Conservation (phyloP, 202 grass and related monocot species). For the Hordeum pubiflorum region DNA sequence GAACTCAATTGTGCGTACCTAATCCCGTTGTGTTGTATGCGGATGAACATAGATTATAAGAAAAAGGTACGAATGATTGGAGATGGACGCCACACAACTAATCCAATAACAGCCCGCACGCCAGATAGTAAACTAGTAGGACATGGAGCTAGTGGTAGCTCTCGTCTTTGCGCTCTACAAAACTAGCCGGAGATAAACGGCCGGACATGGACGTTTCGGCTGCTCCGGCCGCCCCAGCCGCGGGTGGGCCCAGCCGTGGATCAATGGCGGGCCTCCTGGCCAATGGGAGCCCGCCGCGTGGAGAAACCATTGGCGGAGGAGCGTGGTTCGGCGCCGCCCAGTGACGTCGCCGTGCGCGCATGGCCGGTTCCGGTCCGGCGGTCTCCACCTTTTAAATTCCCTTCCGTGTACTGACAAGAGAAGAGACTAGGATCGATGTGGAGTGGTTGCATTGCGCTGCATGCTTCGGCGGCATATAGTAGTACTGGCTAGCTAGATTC, state of each 20-base stretch:
- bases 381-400: not conserved
- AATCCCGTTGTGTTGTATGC: not conserved
- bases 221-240: not conserved
- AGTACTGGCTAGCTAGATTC: not conserved
- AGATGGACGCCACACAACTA: not conserved
- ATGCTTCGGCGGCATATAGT: not conserved
- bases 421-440: not conserved
- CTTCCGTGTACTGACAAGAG: not conserved
- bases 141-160: not conserved
- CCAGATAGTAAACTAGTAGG: not conserved
- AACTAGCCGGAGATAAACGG: not conserved
- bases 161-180: not conserved
- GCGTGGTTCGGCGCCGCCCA: constrained; percentile 15
- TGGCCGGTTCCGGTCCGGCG: not conserved
- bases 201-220: not conserved
- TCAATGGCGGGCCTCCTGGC: constrained; percentile 33
- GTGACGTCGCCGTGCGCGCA: constrained; percentile 23
- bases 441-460: not conserved
- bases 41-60: not conserved
- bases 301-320: constrained; percentile 3
- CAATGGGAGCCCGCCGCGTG: constrained; percentile 28
- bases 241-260: not conserved
- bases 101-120: not conserved
- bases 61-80: not conserved
- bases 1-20: not conserved